Evolutionary conservation across 768 basidiomycete species (phyloP), one percentile per base, ranked within the genome.

Genomic region (Collybiopsis luxurians): DNA sequence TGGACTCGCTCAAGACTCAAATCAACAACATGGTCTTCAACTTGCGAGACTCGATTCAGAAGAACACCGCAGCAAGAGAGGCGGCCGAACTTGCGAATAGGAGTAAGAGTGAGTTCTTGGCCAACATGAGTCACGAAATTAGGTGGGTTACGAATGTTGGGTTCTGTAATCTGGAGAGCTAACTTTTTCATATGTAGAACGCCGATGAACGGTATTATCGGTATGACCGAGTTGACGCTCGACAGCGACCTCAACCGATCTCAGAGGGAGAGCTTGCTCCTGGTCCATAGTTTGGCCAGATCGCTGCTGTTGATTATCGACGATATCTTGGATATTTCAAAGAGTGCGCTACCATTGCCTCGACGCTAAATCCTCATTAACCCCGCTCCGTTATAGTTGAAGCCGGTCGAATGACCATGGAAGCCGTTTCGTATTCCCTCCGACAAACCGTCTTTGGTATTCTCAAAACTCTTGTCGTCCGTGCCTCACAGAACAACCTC

Each of bases 1-100:
- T 98, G 97, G 95, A 98, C 73, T 95, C 92, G 47, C 81, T 99
- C 75, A 98, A 99, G 81, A 97, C 94, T 1, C 96, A 96, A 73
- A 95, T 96, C 77, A 95, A 95, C 65, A 92, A 97, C 73, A 99
- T 98, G 97, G 93, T 99, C 55, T 96, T 92, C 78, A 95, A 95
- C 65, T 81, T 99, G 73, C 81, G 97, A 24, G 95, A 98, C 69
- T 87, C 85, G 62, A 97, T 99, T 52, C 96, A 98, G 81, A 97
- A 95, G 86, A 98, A 99, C 69, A 98, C 95, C 1, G 91, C 92
- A 21, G 97, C 97, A 6, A 84, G 95, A 67, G 95, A 98, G 71
- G 95, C 95, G 0, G 97, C 97, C 42, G 97, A 99, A 73, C 71
- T 96, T 67, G 97, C 97, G n/a, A 98, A 99, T 71, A 83, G 92